Percentiles rank a stretch among this genome's conserved stretches.
Conservation (phyloP, 164 flowering plant species). For the Vitis rupestris region DNA sequence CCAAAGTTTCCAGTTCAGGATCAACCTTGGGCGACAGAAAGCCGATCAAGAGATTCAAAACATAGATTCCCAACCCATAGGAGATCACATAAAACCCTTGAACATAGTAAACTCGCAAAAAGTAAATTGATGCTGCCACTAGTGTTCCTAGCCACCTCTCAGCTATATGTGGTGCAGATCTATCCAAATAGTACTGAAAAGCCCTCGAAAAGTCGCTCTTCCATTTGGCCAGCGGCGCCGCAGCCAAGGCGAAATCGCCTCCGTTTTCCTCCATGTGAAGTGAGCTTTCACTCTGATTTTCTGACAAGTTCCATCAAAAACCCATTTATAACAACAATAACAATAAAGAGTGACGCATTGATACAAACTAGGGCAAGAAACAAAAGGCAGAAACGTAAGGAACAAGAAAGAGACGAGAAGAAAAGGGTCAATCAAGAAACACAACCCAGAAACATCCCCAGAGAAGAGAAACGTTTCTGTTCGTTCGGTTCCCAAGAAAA, state of each 20-base stretch:
- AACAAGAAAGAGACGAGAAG: neutral
- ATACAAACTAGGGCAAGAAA: neutral
- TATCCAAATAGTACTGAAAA: conserved; percentile 76
- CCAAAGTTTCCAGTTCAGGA: conserved; percentile 67
- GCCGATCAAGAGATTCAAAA: conserved; percentile 79
- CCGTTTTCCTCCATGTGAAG: conserved; percentile 46
- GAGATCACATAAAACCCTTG: conserved; percentile 81
- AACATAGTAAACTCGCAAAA: conserved; percentile 58
- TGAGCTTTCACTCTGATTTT: neutral
- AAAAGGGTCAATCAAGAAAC: neutral
- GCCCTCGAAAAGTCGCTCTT: conserved; percentile 52
- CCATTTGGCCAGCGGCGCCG: conserved; percentile 61
- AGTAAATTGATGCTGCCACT: conserved; percentile 48
- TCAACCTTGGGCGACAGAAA: conserved; percentile 83
- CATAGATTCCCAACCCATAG: conserved; percentile 75
- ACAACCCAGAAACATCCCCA: neutral
- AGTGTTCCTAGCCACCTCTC: conserved; percentile 79
- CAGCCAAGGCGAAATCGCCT: conserved; percentile 25
- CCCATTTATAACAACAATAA: neutral
- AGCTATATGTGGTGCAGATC: conserved; percentile 62
- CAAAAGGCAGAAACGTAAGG: neutral
- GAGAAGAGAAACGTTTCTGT: neutral
- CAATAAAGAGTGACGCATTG: neutral
- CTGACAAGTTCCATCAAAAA: no score
- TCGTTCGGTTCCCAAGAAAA: neutral